Conservation (phyloP, 2,329 filamentous ascomycete species). For the Teratosphaeria gauchensis region DNA sequence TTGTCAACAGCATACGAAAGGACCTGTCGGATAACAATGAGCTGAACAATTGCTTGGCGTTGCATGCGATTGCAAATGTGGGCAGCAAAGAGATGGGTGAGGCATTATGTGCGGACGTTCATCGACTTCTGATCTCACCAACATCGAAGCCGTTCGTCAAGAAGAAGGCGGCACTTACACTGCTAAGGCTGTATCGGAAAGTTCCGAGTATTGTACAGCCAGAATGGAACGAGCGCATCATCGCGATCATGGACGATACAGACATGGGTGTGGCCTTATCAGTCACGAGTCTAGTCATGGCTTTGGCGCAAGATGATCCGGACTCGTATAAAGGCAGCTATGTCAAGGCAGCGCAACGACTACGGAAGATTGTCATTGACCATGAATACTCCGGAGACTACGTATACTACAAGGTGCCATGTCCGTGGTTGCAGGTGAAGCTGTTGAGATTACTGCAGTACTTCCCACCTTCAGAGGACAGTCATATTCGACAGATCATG, state of each 20-base stretch:
- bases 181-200: constrained; percentile 90
- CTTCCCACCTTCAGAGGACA: constrained; percentile 92
- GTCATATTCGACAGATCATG: constrained; percentile 82
- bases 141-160: constrained; percentile 96
- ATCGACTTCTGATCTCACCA: constrained; percentile 85
- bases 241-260: constrained; percentile 95
- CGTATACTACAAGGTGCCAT: constrained; percentile 98
- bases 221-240: constrained; percentile 95
- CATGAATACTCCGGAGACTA: constrained; percentile 85
- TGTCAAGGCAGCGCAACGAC: constrained; percentile 77
- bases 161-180: constrained; percentile 93
- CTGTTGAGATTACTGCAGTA: constrained; percentile 86
- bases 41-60: constrained; percentile 88
- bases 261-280: constrained; percentile 93
- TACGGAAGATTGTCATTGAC: constrained; percentile 86
- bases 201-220: constrained; percentile 86
- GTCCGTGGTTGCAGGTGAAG: constrained; percentile 97
- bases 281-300: constrained; percentile 90
- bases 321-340: constrained; percentile 92
- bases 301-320: constrained; percentile 84
- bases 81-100: constrained; percentile 96
- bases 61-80: constrained; percentile 97
- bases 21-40: constrained; percentile 92
- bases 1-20: constrained; percentile 97
- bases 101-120: constrained; percentile 81